Evolutionary conservation across 1,139 yeast genomes (phyloP), one percentile per base, ranked within the genome.

Genomic region (Suhomyces ambrosiae): DNA sequence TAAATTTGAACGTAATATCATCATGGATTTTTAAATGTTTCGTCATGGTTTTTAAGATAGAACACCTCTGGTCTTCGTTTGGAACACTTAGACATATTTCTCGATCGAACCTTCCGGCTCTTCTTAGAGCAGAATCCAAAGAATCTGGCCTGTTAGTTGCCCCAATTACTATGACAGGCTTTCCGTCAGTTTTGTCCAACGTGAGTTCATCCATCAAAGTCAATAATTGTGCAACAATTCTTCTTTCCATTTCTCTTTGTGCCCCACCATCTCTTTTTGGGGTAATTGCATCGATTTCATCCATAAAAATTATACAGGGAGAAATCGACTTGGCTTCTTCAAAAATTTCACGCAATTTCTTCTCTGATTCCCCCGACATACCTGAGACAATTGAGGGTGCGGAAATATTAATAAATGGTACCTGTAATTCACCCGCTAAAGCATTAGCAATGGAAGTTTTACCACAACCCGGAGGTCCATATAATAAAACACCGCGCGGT

Each of bases 381-480:
- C 99, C 98, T 41, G 96, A 86, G 0, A 92, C 97, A 5, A 94
- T 88, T 1, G 96, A 86, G 1, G 98, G 98, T 0, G 99, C 98
- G 14, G 96, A 86, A 1, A 92, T 76, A 33, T 86, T 84, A 19
- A 92, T 80, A 54, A 94, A 92, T 0, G 98, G 97, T 0, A 92
- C 96, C 46, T 88, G 87, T 29, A 92, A 71, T 56, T 92, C 97
- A 19, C 96, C 96, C 2, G 98, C 98, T 27, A 92, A 69, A 0
- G 97, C 97, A 60, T 90, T 88, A 2, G 98, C 98, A 40, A 92
- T 82, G 36, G 96, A 83, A 0, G 99, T 92, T 56, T 92, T 92
- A 58, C 99, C 99, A 68, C 98, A 92, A 10, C 99, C 99, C 1
- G 98, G 98, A 0, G 99, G 98, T 0, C 99, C 99, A 60, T 90